Evolutionary conservation across 495 filamentous ascomycete species (phyloP), one percentile per base, ranked within the genome.

Genomic region (Penicillium riverlandense): DNA sequence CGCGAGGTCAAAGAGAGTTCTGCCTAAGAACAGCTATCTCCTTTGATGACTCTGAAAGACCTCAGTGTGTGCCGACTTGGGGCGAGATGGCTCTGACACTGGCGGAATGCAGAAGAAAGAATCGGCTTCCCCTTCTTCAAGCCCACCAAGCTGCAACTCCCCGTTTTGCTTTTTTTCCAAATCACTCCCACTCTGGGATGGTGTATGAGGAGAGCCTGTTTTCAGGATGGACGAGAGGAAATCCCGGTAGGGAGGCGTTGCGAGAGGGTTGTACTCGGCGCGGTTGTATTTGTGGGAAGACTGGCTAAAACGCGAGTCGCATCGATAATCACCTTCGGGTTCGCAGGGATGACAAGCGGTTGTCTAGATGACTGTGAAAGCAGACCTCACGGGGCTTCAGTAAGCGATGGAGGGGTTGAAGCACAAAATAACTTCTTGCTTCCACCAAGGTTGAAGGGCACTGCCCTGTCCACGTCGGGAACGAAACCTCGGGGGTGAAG

Each of bases 271-370:
- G 39, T 32, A 38, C 38, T 43, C 33, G 46, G 35, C 33, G n/a
- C 35, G 11, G 32, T 36, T 16, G 27, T 22, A 38, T 41, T 30
- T 12, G 42, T 35, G 28, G 16, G 13, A 16, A 13, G 40, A 43
- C 32, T 36, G 46, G 54, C 44, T 65, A 61, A 40, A 55, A 45
- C 57, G 48, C 61, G 37, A 49, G 59, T 62, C 51, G 63, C 65
- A 66, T 65, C 41, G 47, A 47, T 55, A 48, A 37, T 31, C 32
- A 35, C 30, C 10, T 45, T 45, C 39, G 37, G 40, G 13, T 15
- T 44, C 39, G 31, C 14, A 38, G 22, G 11, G 12, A 7, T 29
- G 16, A 8, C 43, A 34, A n/a, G 40, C 22, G 28, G 14, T 35
- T 22, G 22, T 47, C 44, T 43, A 29, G 50, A 43, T 13, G 30